A percentile compares a stretch with the other conserved stretches of the same genome.
Conservation (phyloP, 2,329 filamentous ascomycete species). For the Pseudogymnoascus sp. region DNA sequence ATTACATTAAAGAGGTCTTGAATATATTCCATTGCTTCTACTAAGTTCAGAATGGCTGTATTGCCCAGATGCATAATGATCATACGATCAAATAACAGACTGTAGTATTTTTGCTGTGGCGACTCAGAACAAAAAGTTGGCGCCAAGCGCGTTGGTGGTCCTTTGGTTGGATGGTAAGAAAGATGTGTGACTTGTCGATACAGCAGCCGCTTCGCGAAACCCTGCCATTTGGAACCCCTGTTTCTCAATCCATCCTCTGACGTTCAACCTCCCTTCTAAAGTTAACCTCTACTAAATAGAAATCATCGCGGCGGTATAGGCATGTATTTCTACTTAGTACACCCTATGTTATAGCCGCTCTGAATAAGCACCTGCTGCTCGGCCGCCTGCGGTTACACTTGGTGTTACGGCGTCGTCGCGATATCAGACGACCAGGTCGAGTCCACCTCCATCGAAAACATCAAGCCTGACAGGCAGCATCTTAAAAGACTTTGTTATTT, state of each 20-base stretch:
- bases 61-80: background rate
- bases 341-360: background rate
- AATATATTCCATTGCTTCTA: conserved; percentile 6
- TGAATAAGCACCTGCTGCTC: background rate
- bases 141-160: background rate
- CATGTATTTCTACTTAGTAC: background rate
- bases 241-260: background rate
- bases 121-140: background rate
- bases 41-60: background rate
- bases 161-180: background rate
- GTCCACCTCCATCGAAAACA: background rate
- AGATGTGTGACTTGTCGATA: background rate
- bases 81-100: background rate
- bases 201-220: background rate
- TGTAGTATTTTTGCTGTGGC: background rate
- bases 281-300: background rate
- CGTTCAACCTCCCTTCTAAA: background rate
- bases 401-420: background rate
- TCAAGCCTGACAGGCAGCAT: background rate
- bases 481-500: background rate
- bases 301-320: background rate
- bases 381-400: background rate
- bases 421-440: conserved; percentile 1
- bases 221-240: background rate
- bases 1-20: conserved; percentile 22